Evolutionary conservation across 2,329 filamentous ascomycete genomes (phyloP).

Genomic region (Thielaviopsis ethacetica): DNA sequence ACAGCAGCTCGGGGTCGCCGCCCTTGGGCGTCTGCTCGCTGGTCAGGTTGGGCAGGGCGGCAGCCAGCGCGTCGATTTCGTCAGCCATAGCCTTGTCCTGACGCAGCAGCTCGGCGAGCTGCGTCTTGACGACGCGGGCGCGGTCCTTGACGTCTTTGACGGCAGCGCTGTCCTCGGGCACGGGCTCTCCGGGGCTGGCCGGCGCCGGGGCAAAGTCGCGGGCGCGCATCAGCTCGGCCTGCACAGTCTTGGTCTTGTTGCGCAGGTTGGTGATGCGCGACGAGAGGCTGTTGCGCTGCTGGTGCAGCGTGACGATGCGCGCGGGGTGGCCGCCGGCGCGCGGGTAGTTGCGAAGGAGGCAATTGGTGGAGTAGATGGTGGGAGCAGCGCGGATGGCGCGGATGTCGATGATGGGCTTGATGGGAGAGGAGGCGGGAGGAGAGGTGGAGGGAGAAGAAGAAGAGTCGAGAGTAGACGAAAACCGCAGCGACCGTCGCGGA

Average conservation of each 20-base stretch:
- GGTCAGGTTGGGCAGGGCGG: slow-evolving; percentile 75
- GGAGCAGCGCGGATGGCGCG: slow-evolving; percentile 81
- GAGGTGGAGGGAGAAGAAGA: background rate
- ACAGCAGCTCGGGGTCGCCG: slow-evolving; percentile 45
- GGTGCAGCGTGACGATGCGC: slow-evolving; percentile 38
- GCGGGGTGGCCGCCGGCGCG: slow-evolving; percentile 35
- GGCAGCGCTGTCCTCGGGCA: slow-evolving; percentile 27
- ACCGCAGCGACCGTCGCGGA: too few species aligned
- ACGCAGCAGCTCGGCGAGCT: slow-evolving; percentile 42
- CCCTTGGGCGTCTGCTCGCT: slow-evolving; percentile 59
- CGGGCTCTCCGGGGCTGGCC: slow-evolving; percentile 21
- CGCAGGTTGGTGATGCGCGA: slow-evolving; percentile 42
- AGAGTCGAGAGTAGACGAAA: too few species aligned
- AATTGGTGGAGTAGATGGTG: slow-evolving; percentile 67
- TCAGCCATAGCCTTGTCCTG: slow-evolving; percentile 40
- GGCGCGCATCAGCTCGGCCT: slow-evolving; percentile 32
- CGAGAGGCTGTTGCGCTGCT: slow-evolving; percentile 45
- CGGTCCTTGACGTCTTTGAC: slow-evolving; percentile 46
- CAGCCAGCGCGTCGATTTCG: slow-evolving; percentile 59
- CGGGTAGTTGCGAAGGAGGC: slow-evolving; percentile 68
- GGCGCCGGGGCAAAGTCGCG: slow-evolving; percentile 14
- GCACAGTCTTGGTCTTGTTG: slow-evolving; percentile 49
- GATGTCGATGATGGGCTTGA: slow-evolving; percentile 65
- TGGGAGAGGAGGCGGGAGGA: slow-evolving; percentile 28
- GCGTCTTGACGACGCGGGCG: slow-evolving; percentile 46